phyloP scores from a whole-genome alignment of 2,329 filamentous ascomycete genomes.

The Rutstroemia sp. region DNA sequence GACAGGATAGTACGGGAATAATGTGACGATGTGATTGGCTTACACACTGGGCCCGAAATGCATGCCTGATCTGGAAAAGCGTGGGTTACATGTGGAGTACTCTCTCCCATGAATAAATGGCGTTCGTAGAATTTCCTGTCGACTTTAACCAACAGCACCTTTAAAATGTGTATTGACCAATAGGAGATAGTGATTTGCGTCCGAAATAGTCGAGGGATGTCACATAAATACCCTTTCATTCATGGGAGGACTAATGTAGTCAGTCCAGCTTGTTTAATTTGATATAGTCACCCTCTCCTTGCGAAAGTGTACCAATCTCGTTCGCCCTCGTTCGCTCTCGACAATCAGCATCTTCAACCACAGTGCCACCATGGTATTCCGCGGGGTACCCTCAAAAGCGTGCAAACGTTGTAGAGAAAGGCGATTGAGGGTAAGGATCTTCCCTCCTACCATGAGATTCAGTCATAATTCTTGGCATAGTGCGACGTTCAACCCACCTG shows the following conservation, averaged over 20 bases:
- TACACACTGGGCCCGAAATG: background rate
- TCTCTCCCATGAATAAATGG: too few relatives aligned
- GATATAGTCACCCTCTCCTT: background rate
- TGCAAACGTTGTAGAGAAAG: conserved; percentile 16
- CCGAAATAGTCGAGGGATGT: too few relatives aligned
- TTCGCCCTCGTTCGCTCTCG: background rate
- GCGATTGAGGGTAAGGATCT: conserved; percentile 11
- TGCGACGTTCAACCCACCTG: conserved; percentile 15
- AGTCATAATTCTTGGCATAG: background rate
- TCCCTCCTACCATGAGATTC: background rate
- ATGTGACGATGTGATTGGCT: background rate
- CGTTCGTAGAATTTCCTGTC: too few relatives aligned
- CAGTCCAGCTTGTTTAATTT: too few relatives aligned
- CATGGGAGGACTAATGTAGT: too few relatives aligned
- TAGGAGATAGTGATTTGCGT: too few relatives aligned
- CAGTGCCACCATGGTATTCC: background rate
- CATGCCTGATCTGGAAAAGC: background rate
- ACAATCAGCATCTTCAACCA: background rate
- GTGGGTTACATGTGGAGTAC: background rate
- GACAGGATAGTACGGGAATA: too few relatives aligned
- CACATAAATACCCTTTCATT: too few relatives aligned
- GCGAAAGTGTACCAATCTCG: too few relatives aligned
- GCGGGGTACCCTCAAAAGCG: conserved; percentile 15
- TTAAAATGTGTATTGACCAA: too few relatives aligned
- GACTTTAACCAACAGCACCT: too few relatives aligned